Base-by-base conservation (phyloP, 1,284 basidiomycete species). In the Mycena sp. region DNA sequence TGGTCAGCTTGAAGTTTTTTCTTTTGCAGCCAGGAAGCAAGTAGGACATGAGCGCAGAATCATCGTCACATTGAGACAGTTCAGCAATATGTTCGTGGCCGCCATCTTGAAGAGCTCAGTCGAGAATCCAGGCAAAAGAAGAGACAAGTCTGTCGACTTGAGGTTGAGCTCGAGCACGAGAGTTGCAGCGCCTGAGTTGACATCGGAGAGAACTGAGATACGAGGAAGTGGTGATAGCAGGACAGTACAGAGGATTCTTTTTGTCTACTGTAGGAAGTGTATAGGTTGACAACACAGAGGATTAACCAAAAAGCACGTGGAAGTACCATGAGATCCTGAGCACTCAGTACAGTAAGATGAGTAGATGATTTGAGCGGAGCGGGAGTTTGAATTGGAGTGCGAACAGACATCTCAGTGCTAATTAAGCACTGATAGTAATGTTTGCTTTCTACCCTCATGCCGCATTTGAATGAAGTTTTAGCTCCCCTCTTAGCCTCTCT, bases 241-340 rank as follows among this genome's bases (percentile, higher is more conserved):
- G 83, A 57, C 80, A 81, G 65, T 82, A 82, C 21, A 81, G 69
- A 16, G 81, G 81, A 58, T 82, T 81, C 32, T 78, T 69, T 26
- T 75, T 71, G 66, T 79, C 78, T 38, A 79, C 65, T 26, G 72
- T 60, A 60, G 78, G 77, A 41, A 62, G 58, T 29, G 61, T 11
- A 48, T 52, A 57, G 41, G 43, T 28, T 25, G 53, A 17, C 37
- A 54, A 32, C n/a, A 2, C 4, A n/a, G 44, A 29, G n/a, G 49
- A 45, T 61, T 49, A 54, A 61, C n/a, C n/a, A n/a, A n/a, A n/a
- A n/a, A n/a, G n/a, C n/a, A n/a, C n/a, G n/a, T n/a, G n/a, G n/a
- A n/a, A n/a, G n/a, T n/a, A n/a, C n/a, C n/a, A n/a, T n/a, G n/a
- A n/a, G n/a, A n/a, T n/a, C n/a, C n/a, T n/a, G n/a, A n/a, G n/a